phyloP scores from a whole-genome alignment of 495 filamentous ascomycete species.

The Hypoxylon cercidicola region DNA sequence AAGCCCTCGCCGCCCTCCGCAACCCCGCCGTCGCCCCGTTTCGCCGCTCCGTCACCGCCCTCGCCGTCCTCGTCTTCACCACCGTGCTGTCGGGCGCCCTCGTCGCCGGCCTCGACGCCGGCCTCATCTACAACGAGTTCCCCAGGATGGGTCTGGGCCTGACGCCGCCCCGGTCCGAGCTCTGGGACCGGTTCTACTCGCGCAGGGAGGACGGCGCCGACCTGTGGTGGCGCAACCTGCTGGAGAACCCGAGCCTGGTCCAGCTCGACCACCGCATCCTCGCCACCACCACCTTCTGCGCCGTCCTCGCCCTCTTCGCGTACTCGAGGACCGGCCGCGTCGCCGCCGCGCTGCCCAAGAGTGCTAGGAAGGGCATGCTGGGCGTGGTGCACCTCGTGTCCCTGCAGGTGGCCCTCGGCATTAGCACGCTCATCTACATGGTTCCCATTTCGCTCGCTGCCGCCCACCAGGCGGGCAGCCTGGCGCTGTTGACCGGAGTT shows the following conservation, averaged over 20 bases:
- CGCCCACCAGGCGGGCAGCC: slow-evolving; percentile 89
- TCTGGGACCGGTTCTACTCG: slow-evolving; percentile 87
- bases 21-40: slow-evolving; percentile 75
- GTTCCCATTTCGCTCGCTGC: slow-evolving; percentile 90
- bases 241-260: slow-evolving; percentile 94
- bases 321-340: slow-evolving; percentile 76
- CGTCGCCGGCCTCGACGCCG: slow-evolving; percentile 94
- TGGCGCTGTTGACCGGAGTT: slow-evolving; percentile 85
- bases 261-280: slow-evolving; percentile 96
- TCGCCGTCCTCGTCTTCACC: slow-evolving; percentile 81
- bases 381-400: slow-evolving; percentile 85
- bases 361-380: slow-evolving; percentile 74
- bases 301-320: slow-evolving; percentile 77
- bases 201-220: slow-evolving; percentile 79
- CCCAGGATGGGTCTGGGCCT: slow-evolving; percentile 90
- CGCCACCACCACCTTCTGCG: slow-evolving; percentile 86
- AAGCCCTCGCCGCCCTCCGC: slow-evolving; percentile 66
- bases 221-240: slow-evolving; percentile 93
- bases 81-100: slow-evolving; percentile 94
- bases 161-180: slow-evolving; percentile 80
- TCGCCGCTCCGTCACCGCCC: slow-evolving; percentile 74
- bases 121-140: slow-evolving; percentile 98
- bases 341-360: slow-evolving; percentile 68
- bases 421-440: slow-evolving; percentile 90
- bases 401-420: slow-evolving; percentile 85